Evolutionary conservation across 2,329 filamentous ascomycete species (phyloP).

Genomic region (Pseudocercospora eumusae): DNA sequence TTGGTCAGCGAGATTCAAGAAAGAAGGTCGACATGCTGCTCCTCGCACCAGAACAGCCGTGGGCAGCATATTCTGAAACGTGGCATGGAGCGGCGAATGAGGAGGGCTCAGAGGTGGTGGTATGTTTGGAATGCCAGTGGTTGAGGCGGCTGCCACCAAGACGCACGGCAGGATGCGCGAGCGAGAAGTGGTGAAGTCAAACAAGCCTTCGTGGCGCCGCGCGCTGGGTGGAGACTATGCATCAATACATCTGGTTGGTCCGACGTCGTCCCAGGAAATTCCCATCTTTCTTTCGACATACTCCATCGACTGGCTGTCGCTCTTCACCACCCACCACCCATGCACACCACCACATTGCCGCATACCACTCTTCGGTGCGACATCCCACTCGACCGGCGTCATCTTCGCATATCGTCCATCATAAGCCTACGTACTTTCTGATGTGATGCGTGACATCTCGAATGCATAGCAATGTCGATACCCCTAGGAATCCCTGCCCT

Average conservation of each 20-base stretch:
- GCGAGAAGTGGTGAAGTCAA: slow-evolving; percentile 7
- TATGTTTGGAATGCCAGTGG: slow-evolving; percentile 10
- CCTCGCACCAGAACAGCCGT: slow-evolving; percentile 22
- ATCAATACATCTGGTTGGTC: not conserved
- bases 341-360: slow-evolving; percentile 20
- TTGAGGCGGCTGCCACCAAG: slow-evolving; percentile 10
- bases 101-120: slow-evolving; percentile 6
- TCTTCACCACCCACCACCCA: slow-evolving; percentile 11
- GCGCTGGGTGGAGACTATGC: not conserved
- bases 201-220: slow-evolving; percentile 13
- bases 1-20: slow-evolving; percentile 10
- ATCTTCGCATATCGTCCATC: not conserved
- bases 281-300: not conserved
- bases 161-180: slow-evolving; percentile 10
- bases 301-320: slow-evolving; percentile 18
- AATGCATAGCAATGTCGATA: not conserved
- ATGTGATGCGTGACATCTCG: not conserved
- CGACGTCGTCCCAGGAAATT: not conserved
- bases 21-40: slow-evolving; percentile 12
- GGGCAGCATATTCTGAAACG: slow-evolving; percentile 19
- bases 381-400: not conserved
- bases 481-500: not conserved
- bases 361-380: not conserved
- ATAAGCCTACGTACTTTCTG: not conserved
- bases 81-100: slow-evolving; percentile 20